Conservation (phyloP, 306 rosid species). For the Rosa chinensis region DNA sequence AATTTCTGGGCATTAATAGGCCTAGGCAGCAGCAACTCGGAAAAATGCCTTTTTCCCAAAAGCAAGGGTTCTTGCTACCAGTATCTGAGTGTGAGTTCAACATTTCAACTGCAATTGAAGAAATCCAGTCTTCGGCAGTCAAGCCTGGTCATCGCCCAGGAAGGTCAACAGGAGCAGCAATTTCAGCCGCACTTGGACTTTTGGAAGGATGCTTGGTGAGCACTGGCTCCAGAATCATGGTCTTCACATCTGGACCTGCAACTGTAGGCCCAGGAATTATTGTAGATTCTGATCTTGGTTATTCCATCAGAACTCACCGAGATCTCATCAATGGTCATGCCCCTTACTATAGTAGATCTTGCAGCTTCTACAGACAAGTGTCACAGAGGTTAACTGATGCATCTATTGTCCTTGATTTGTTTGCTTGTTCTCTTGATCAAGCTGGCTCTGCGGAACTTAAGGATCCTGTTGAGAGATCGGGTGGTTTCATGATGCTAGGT, state of each 20-base stretch:
- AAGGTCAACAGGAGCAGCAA: slow-evolving; percentile 81
- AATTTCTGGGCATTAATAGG: slow-evolving; percentile 49
- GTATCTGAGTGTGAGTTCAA: slow-evolving; percentile 78
- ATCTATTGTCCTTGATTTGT: slow-evolving; percentile 68
- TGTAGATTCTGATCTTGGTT: slow-evolving; percentile 56
- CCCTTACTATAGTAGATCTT: slow-evolving; percentile 45
- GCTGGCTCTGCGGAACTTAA: slow-evolving; percentile 77
- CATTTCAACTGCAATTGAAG: slow-evolving; percentile 69
- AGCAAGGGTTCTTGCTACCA: slow-evolving; percentile 67
- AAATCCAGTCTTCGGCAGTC: slow-evolving; percentile 50
- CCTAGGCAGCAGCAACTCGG: slow-evolving; percentile 53
- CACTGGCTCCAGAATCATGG: slow-evolving; percentile 80
- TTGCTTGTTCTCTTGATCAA: slow-evolving; percentile 91
- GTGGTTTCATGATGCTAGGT: slow-evolving; percentile 74
- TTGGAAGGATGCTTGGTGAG: slow-evolving; percentile 60
- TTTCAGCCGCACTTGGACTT: slow-evolving; percentile 76
- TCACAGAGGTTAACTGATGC: slow-evolving; percentile 55
- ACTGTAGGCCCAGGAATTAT: slow-evolving; percentile 76
- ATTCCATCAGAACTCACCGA: slow-evolving; percentile 66
- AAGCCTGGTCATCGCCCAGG: slow-evolving; percentile 48
- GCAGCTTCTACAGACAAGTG: slow-evolving; percentile 54
- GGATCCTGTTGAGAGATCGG: slow-evolving; percentile 64
- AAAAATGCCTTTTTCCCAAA: slow-evolving; percentile 41
- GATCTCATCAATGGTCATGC: slow-evolving; percentile 65
- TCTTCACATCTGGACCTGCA: slow-evolving; percentile 89